Evolutionary conservation across 352 stramenopile genomes (phyloP), one percentile per base, ranked within the genome.

Genomic region (Phytopythium oedochilum): DNA sequence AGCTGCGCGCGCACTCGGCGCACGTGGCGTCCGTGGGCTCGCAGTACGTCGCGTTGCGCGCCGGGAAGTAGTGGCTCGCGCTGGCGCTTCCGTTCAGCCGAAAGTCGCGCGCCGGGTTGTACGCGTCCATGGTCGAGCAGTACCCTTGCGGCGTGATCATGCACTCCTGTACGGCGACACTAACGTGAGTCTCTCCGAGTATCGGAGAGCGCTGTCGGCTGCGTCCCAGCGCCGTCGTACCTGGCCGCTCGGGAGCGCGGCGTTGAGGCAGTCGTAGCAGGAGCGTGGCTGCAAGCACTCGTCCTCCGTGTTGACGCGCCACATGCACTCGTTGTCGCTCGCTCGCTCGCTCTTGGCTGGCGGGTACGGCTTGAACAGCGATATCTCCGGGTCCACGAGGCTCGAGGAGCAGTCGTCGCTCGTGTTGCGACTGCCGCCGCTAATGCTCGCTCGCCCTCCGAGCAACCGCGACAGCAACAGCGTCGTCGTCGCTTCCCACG

Each of bases 31-130:
- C 64, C 22, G 25, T 63, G 12, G 23, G 38, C 25, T 75, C 60
- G 59, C 73, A 83, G 61, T 83, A 83, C 2, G 68, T 72, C 23
- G 65, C 59, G 45, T 74, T 71, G 66, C 51, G 34, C 15, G 61
- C 60, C 25, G 66, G 63, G 36, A 69, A 74, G 50, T 67, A 79
- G 61, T 68, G 61, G 17, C 57, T 6, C 2, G 55, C 62, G n/a
- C 26, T 45, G n/a, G 44, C 51, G 40, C 57, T 73, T 23, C 34
- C 26, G 36, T 73, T 70, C n/a, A 57, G 52, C 10, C 65, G 61
- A 38, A 66, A 73, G 65, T 73, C 65, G 11, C 68, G 18, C n/a
- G 68, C 49, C 50, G 45, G 61, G 15, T 70, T 46, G 54, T 73
- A 73, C 18, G 61, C 57, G 32, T 46, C 39, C 29, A 73, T 68